phyloP scores from a whole-genome alignment of 2,329 filamentous ascomycete species.

The Capronia epimyces region DNA sequence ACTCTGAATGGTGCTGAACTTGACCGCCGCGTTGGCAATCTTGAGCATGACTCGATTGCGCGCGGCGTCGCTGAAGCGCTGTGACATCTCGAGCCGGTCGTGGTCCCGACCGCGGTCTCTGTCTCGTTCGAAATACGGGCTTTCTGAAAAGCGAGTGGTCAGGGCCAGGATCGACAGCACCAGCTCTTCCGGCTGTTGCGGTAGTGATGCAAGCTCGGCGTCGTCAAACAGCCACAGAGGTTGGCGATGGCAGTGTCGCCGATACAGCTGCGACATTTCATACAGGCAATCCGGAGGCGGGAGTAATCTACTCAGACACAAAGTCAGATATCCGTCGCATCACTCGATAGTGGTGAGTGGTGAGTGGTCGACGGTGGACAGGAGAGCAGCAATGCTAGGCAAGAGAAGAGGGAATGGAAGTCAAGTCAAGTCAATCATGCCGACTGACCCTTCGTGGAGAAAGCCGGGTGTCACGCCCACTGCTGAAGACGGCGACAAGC shows the following conservation, averaged over 20 bases:
- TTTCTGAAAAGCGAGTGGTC: constrained; percentile 28
- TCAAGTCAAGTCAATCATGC: neutral
- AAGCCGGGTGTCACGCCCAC: neutral
- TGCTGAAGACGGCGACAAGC: neutral
- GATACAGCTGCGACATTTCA: constrained; percentile 31
- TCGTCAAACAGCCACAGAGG: constrained; percentile 37
- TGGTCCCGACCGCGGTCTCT: too few species aligned
- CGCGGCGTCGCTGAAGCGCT: neutral
- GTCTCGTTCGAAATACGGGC: neutral
- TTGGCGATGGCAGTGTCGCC: constrained; percentile 36
- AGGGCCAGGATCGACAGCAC: constrained; percentile 34
- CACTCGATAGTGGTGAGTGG: too few species aligned
- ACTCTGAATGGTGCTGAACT: constrained; percentile 48
- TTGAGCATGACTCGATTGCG: constrained; percentile 2
- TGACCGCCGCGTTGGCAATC: constrained; percentile 46
- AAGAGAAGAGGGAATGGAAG: neutral
- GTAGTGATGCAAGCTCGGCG: constrained; percentile 32
- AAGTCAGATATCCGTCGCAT: neutral
- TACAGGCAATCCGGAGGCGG: neutral
- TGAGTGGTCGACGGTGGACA: too few species aligned
- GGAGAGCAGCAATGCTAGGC: too few species aligned
- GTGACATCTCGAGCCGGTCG: neutral
- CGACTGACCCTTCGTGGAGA: neutral
- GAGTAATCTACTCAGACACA: neutral
- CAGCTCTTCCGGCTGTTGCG: constrained; percentile 35